Percentiles rank a stretch among this genome's conserved stretches.
Evolutionary conservation across 345 rosid genomes (phyloP).

Genomic region (Brassica incana): DNA sequence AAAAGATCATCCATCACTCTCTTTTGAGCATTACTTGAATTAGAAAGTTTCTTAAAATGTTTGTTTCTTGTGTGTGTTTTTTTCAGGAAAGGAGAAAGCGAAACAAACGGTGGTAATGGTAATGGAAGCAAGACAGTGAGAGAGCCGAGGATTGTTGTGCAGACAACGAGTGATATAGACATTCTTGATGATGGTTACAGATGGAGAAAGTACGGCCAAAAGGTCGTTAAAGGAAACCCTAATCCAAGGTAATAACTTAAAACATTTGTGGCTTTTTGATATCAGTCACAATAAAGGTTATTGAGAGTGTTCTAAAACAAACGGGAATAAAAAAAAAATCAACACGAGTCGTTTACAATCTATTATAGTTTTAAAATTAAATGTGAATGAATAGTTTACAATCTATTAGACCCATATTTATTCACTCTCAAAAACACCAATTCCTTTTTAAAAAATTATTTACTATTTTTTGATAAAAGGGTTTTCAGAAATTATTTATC

Average conservation of each 20-base stretch:
- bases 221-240: constrained; percentile 95
- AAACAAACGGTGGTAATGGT: constrained; percentile 59
- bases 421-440: no score
- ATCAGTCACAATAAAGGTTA: background rate
- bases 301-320: no score
- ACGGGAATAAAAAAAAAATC: no score
- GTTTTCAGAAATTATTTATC: no score
- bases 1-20: constrained; percentile 9
- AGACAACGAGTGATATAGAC: constrained; percentile 93
- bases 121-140: constrained; percentile 73
- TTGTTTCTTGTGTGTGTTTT: background rate
- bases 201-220: constrained; percentile 99
- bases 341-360: no score
- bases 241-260: constrained; percentile 68
- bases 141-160: constrained; percentile 92
- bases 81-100: constrained; percentile 77
- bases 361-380: no score
- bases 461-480: no score
- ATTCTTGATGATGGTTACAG: constrained; percentile 95
- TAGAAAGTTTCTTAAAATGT: background rate
- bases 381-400: no score
- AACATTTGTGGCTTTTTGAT: background rate
- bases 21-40: background rate
- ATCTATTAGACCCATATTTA: no score
- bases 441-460: no score